Evolutionary conservation across 345 rosid genomes (phyloP), one percentile per base, ranked within the genome.

Genomic region (Eucalyptus marginata): DNA sequence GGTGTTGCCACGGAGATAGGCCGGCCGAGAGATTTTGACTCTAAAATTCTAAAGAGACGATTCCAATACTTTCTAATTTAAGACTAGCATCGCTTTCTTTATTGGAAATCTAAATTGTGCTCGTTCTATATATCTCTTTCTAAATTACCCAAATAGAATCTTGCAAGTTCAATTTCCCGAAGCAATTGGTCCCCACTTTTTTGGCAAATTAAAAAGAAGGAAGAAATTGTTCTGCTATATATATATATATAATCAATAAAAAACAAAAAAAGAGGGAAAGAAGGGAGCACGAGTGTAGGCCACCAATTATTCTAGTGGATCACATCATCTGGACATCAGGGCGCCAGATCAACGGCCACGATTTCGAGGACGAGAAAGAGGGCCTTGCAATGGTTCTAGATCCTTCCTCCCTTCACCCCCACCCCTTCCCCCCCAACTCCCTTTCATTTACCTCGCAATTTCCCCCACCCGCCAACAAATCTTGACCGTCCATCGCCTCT

Each of bases 401-500:
- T 92, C 92, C 92, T 93, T 93, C 93, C 50, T 51, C 79, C 40
- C 43, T 22, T 10, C 29, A 2, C 29, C 22, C 3, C 7, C 5
- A 18, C 52, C 5, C 8, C 5, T 3, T 3, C 2, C 27, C 62
- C 62, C 29, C 13, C 29, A 24, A 86, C 33, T 71, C 49, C 33
- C 40, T 36, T 71, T 49, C 10, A 50, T 44, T 79, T 66, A 8
- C 79, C 17, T 66, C 83, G 83, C 47, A 11, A 44, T 76, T 76
- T 40, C 83, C 47, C 46, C 83, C 47, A 5, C 14, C 81, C 29
- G 84, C 84, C 84, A 76, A 18, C 56, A 51, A 46, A 93, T 93
- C 94, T 22, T 33, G 87, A 87, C 94, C 95, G 94, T 92, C 87
- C 87, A 88, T 87, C 71, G 5, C 18, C 62, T 3, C 9, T 81